These are phyloP conservation scores for Lactarius sanguifluus DNA, from an alignment of 768 basidiomycete genomes.

Conservation along the genomic window DNA sequence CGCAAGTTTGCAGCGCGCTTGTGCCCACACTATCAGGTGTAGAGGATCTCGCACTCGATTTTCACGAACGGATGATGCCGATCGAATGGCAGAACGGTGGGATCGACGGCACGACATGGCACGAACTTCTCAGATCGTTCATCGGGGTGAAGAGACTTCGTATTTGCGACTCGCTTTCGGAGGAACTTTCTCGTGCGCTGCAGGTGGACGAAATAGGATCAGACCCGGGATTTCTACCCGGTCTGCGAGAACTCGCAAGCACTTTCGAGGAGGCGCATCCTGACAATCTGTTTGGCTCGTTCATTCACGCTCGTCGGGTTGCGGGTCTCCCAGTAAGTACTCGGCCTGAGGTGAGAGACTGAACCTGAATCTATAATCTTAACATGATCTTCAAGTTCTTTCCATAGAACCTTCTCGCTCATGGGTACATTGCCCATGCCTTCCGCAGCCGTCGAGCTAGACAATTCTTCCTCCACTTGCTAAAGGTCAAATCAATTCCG, in stretches of 20 bases:
- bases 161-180: not conserved
- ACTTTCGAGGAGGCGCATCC: not conserved
- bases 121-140: not conserved
- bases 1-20: not conserved
- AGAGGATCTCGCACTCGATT: not conserved
- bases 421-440: slow-evolving; percentile 9
- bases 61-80: not conserved
- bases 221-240: not conserved
- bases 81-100: not conserved
- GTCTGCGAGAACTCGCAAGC: not conserved
- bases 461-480: not conserved
- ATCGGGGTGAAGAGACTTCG: not conserved
- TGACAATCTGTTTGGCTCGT: not conserved
- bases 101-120: not conserved
- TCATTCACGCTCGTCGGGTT: not conserved
- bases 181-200: not conserved
- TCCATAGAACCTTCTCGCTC: slow-evolving; percentile 7
- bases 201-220: not conserved
- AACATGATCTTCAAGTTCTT: not conserved
- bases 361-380: not conserved
- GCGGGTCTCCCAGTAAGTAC: no score
- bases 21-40: not conserved
- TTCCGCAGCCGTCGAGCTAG: not conserved
- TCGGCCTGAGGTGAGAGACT: not conserved
- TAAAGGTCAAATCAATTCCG: not conserved